These are phyloP conservation scores for Leptographium radiaticola DNA, from an alignment of 2,329 filamentous ascomycete genomes.

Conservation along the genomic window DNA sequence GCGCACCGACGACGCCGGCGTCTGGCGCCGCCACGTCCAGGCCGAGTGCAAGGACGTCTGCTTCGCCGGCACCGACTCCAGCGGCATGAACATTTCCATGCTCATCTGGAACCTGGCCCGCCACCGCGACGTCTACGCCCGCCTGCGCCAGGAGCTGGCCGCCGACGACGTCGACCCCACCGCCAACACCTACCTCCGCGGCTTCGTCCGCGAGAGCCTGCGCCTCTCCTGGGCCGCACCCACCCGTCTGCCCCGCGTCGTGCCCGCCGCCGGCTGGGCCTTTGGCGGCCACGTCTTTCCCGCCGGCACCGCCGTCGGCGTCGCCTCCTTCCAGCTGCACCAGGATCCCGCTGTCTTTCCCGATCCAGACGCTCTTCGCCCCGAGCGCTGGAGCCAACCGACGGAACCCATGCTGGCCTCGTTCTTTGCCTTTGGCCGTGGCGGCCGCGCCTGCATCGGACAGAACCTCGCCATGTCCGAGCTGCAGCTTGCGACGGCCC, in stretches of 20 bases:
- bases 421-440: conserved; percentile 13
- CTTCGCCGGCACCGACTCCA: conserved; percentile 10
- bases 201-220: conserved; percentile 10
- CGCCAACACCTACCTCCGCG: conserved; percentile 6
- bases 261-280: conserved; percentile 3
- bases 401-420: conserved; percentile 3
- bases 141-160: neutral
- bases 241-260: conserved; percentile 7
- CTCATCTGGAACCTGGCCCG: conserved; percentile 5
- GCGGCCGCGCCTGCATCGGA: conserved; percentile 12
- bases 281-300: conserved; percentile 13
- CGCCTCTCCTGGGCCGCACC: conserved; percentile 10
- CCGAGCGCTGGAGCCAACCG: conserved; percentile 12
- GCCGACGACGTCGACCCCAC: neutral
- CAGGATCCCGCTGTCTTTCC: conserved; percentile 12
- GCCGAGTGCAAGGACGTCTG: conserved; percentile 8
- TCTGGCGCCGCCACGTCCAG: conserved; percentile 1
- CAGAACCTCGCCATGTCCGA: conserved; percentile 11
- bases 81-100: conserved; percentile 8
- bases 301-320: conserved; percentile 13
- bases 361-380: conserved; percentile 8
- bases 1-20: neutral
- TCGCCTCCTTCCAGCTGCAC: conserved; percentile 11
- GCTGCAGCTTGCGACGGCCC: conserved; percentile 4
- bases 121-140: neutral